Evolutionary conservation across 257 asterid genomes (phyloP).

Genomic region (Cynanchum wilfordii): DNA sequence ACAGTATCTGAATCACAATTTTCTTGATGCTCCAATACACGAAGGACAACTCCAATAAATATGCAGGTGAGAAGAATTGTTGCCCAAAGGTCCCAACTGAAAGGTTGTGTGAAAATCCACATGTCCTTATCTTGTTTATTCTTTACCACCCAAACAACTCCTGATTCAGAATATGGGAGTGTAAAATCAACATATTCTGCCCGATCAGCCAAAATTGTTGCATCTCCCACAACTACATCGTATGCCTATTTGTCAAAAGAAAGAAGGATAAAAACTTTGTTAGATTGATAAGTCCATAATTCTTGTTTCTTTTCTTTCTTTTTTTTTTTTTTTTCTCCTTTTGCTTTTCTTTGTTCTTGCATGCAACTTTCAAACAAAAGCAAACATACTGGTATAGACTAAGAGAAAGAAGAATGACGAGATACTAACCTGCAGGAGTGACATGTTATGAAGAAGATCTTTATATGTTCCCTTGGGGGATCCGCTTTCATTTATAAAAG

Average conservation of each 20-base stretch:
- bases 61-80: constrained; percentile 26
- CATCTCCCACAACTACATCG: constrained; percentile 55
- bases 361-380: not conserved
- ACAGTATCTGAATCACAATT: constrained; percentile 1
- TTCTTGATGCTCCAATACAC: constrained; percentile 27
- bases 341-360: not conserved
- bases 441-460: constrained; percentile 11
- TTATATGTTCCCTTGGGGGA: constrained; percentile 20
- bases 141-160: constrained; percentile 41
- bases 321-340: too few species aligned
- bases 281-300: not conserved
- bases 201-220: constrained; percentile 45
- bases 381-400: not conserved
- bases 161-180: constrained; percentile 53
- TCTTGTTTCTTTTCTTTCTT: not conserved
- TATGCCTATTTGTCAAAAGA: not conserved
- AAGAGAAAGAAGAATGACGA: constrained; percentile 23
- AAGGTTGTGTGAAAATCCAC: constrained; percentile 49
- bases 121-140: constrained; percentile 38
- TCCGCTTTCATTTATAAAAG: constrained; percentile 22
- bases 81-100: constrained; percentile 46
- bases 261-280: constrained; percentile 15
- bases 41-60: constrained; percentile 28
- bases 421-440: not conserved
- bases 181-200: constrained; percentile 40